phyloP scores from a whole-genome alignment of 805 yeast genomes.

The Lachancea dasiensis region DNA sequence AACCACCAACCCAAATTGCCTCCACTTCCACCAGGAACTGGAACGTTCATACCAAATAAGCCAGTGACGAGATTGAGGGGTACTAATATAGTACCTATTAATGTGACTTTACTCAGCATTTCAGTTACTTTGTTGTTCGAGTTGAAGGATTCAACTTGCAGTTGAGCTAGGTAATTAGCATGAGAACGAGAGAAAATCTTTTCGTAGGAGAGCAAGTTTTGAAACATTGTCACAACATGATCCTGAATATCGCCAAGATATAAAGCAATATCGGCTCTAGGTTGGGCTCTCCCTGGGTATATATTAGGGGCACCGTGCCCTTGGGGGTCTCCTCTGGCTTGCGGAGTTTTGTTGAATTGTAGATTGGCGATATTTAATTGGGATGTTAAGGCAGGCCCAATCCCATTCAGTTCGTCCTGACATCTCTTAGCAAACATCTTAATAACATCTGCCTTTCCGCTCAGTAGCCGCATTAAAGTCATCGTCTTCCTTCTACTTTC shows the following conservation, averaged over 20 bases:
- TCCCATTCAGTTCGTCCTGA: constrained; percentile 54
- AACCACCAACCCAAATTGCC: constrained; percentile 53
- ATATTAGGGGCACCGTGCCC: constrained; percentile 1
- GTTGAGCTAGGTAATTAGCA: constrained; percentile 85
- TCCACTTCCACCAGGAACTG: constrained; percentile 64
- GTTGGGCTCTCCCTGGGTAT: constrained; percentile 40
- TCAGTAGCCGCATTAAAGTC: constrained; percentile 82
- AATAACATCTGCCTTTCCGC: constrained; percentile 94
- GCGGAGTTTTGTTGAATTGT: constrained; percentile 14
- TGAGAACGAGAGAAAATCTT: constrained; percentile 90
- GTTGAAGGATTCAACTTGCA: constrained; percentile 87
- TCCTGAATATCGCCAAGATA: constrained; percentile 95
- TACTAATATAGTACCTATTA: constrained; percentile 82
- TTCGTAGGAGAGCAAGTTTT: constrained; percentile 82
- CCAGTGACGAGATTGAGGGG: constrained; percentile 91
- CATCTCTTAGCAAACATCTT: constrained; percentile 95
- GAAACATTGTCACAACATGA: constrained; percentile 94
- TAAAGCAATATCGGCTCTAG: constrained; percentile 86
- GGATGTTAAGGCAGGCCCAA: constrained; percentile 38
- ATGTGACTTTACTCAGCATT: constrained; percentile 81
- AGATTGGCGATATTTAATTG: constrained; percentile 36
- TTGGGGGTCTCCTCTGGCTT: constrained; percentile 1
- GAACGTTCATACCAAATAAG: constrained; percentile 92
- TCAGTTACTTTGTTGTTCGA: constrained; percentile 81
- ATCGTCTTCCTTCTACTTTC: constrained; percentile 86